Evolutionary conservation across 148 eudicot genomes (phyloP).

Genomic region (Chenopodium formosanum): DNA sequence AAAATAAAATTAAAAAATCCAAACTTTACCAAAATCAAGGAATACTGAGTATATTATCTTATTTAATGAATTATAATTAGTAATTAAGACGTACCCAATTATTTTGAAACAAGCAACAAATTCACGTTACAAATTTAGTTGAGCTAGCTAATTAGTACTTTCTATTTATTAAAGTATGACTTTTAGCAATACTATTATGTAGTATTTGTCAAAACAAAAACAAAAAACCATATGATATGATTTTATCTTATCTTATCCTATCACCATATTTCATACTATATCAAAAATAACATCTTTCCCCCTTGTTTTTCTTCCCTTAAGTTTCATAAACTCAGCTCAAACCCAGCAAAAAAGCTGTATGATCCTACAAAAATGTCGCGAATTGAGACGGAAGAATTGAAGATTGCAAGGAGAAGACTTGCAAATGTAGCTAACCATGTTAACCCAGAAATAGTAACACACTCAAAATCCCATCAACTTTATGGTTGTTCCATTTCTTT

Average conservation of each 20-base stretch:
- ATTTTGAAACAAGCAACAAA: background rate
- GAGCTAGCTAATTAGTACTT: background rate
- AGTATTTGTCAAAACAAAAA: background rate
- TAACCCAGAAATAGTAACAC: constrained; percentile 17
- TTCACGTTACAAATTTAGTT: background rate
- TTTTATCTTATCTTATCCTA: constrained; percentile 26
- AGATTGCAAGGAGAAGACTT: constrained; percentile 41
- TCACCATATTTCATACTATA: background rate
- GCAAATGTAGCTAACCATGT: constrained; percentile 55
- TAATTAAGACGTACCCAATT: background rate
- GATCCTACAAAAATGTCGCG: constrained; percentile 30
- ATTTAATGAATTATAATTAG: no score
- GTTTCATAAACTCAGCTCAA: background rate
- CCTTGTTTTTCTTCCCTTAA: background rate
- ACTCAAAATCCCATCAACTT: constrained; percentile 6
- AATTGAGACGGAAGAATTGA: constrained; percentile 30
- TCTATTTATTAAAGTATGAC: background rate
- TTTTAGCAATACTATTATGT: background rate
- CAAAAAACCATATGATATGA: background rate
- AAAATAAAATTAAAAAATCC: no score
- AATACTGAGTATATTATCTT: no score
- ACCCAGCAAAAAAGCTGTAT: background rate
- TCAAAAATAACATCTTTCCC: background rate
- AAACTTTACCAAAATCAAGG: no score
- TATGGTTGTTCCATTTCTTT: constrained; percentile 4